These are phyloP conservation scores for Talaromyces nanjingensis DNA, from an alignment of 495 filamentous ascomycete genomes.

Conservation along the genomic window DNA sequence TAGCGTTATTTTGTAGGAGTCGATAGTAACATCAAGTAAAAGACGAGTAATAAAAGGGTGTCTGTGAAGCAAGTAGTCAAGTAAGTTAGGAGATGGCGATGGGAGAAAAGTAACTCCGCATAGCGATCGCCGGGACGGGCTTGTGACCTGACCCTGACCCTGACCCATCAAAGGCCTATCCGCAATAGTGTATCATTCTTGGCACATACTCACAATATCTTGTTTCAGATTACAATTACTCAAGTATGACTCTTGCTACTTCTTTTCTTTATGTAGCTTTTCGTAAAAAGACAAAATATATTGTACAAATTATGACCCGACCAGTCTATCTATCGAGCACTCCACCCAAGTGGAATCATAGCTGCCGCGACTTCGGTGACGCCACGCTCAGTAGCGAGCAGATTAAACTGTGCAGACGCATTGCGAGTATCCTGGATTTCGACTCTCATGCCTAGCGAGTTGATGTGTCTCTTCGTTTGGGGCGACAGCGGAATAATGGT, in stretches of 20 bases:
- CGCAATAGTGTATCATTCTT: neutral
- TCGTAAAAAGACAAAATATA: neutral
- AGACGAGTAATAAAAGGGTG: neutral
- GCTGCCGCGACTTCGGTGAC: constrained; percentile 78
- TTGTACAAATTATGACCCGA: neutral
- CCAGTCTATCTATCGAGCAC: constrained; percentile 30
- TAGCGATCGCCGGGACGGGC: neutral
- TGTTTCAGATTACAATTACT: neutral
- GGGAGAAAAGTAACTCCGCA: neutral
- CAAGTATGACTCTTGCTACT: neutral
- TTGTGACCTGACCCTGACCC: neutral
- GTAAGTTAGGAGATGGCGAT: neutral
- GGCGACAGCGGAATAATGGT: constrained; percentile 69
- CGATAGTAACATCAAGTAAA: neutral
- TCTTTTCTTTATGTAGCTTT: neutral
- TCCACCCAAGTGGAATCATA: constrained; percentile 81
- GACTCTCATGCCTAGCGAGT: constrained; percentile 71
- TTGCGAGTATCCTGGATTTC: constrained; percentile 92
- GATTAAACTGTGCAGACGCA: constrained; percentile 84
- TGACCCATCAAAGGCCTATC: too few relatives aligned
- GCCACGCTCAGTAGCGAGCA: constrained; percentile 78
- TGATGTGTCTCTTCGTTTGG: constrained; percentile 61
- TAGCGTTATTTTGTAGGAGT: neutral
- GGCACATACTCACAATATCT: neutral
- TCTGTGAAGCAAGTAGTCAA: neutral